Percentiles rank a stretch among this genome's conserved stretches.
Evolutionary conservation across 164 flowering plant species (phyloP).

Genomic region (Chimonanthus praecox): DNA sequence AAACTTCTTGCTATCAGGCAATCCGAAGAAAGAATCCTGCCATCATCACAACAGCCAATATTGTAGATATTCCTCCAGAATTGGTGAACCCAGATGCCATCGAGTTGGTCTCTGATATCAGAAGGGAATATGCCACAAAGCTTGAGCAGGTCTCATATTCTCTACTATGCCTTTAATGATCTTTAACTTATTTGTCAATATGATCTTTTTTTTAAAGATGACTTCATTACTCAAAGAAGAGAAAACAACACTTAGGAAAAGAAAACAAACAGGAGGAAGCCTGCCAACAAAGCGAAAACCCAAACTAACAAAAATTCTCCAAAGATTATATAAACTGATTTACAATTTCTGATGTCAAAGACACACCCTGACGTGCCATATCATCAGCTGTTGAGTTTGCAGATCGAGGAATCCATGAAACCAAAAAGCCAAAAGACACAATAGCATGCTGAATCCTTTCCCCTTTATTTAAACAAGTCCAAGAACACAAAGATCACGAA

Average conservation of each 20-base stretch:
- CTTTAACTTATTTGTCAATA: background rate
- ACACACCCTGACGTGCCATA: too few relatives aligned
- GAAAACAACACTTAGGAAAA: background rate
- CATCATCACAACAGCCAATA: slow-evolving; percentile 17
- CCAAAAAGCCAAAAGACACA: too few relatives aligned
- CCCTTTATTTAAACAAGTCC: too few relatives aligned
- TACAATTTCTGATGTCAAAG: too few relatives aligned
- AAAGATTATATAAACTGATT: too few relatives aligned
- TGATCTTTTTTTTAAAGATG: background rate
- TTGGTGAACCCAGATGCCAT: slow-evolving; percentile 43
- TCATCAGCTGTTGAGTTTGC: too few relatives aligned
- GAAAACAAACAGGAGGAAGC: too few relatives aligned
- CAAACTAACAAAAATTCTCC: too few relatives aligned
- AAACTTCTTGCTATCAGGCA: slow-evolving; percentile 26
- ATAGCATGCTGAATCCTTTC: too few relatives aligned
- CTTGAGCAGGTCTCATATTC: slow-evolving; percentile 50
- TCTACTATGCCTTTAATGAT: background rate
- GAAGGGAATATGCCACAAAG: slow-evolving; percentile 61
- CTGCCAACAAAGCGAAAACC: too few relatives aligned
- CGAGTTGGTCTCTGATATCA: slow-evolving; percentile 56
- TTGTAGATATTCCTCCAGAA: slow-evolving; percentile 42
- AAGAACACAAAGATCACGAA: too few relatives aligned
- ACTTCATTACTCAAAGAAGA: background rate
- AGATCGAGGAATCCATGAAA: too few relatives aligned
- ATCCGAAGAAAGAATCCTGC: slow-evolving; percentile 27